phyloP scores from a whole-genome alignment of 179 eudicot genomes.

The Heliamphora pulchella region DNA sequence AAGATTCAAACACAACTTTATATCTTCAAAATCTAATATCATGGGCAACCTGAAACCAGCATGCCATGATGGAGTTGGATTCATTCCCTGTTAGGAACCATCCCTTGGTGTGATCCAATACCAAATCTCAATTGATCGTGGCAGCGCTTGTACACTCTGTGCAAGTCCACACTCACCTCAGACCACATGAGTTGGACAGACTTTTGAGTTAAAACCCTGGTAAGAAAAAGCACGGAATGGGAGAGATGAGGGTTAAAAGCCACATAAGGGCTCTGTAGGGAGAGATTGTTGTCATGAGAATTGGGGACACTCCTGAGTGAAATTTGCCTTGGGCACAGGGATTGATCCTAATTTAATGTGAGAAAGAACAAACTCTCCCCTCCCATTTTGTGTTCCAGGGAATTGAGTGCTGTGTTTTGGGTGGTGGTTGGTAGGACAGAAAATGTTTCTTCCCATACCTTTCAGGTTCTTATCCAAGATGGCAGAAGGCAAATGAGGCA shows the following conservation, averaged over 20 bases:
- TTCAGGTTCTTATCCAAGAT: slow-evolving; percentile 11
- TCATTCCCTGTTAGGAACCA: slow-evolving; percentile 1
- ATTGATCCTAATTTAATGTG: background rate
- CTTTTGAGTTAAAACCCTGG: background rate
- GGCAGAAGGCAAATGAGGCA: background rate
- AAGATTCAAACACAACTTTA: no score
- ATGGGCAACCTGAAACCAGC: slow-evolving; percentile 7
- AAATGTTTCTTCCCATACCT: slow-evolving; percentile 5
- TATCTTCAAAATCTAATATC: slow-evolving; percentile 1
- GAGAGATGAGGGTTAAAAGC: background rate
- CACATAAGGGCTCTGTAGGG: background rate
- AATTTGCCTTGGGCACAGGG: background rate
- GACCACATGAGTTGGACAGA: slow-evolving; percentile 1
- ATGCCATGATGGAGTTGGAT: background rate
- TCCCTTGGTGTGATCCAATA: background rate
- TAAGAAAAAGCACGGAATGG: background rate
- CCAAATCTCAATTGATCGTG: slow-evolving; percentile 14
- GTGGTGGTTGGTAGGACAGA: slow-evolving; percentile 14
- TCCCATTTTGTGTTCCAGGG: background rate
- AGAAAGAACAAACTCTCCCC: background rate
- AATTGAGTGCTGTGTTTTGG: slow-evolving; percentile 11
- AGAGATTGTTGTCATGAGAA: slow-evolving; percentile 3
- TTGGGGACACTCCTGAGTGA: background rate
- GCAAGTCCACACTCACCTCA: background rate
- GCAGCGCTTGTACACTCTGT: background rate